Evolutionary conservation across 768 basidiomycete species (phyloP), one percentile per base, ranked within the genome.

Genomic region (Termitomyces sp.): DNA sequence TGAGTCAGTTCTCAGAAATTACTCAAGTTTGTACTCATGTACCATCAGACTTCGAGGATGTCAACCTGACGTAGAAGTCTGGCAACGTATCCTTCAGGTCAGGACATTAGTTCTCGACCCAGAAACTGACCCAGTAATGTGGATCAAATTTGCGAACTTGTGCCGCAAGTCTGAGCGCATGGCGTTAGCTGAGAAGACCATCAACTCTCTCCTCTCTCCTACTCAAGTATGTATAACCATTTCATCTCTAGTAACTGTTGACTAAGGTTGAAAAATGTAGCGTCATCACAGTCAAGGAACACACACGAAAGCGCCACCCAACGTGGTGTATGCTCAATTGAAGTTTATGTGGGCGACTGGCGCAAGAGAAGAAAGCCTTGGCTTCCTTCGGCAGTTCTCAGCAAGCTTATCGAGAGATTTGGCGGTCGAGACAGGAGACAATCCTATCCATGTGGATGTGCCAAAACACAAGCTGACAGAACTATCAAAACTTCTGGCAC

Each of bases 71-170:
- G 96, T 98, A 34, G 97, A 99, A 72, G 94, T 97, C 5, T 99
- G 97, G 97, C 97, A 98, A 70, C 86, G 96, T 20, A 92, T 98
- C 54, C 78, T 99, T 9, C 96, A 98, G 78, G 94, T 99, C 49
- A 85, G 97, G 53, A 93, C 95, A 0, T 80, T 98, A 53, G 95
- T 99, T 22, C 79, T 98, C 27, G 91, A 85, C 44, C 96, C 97
- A 0, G 91, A 91, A 62, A 94, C 97, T 61, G 95, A 98, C 68
- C 93, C 91, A 44, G 84, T 91, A 46, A 98, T 97, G 87, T 98
- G 95, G 95, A 97, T 99, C 73, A 95, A 97, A 73, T 98, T 99
- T 67, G 93, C 96, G 2, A 98, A 99, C 66, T 78, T 98, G 1
- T 98, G 97, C 69, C 91, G 97, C 52, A 96, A 96, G 74, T 91